phyloP scores from a whole-genome alignment of 202 grass and related monocot genomes.

The Panicum hallii region DNA sequence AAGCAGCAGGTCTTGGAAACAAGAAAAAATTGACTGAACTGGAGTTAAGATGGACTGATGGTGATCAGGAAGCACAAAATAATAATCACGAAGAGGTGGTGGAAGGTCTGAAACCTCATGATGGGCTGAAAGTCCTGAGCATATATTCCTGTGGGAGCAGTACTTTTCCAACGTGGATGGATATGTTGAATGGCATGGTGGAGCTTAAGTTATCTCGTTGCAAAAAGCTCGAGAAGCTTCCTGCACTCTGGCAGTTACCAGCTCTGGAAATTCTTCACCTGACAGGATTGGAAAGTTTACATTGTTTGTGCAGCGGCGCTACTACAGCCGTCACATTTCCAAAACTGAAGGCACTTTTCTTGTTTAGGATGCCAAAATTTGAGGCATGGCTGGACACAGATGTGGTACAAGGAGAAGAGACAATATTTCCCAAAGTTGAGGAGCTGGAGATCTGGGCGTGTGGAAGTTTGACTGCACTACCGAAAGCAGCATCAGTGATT shows the following conservation, averaged over 20 bases:
- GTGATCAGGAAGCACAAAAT: too few species aligned
- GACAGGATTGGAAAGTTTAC: neutral
- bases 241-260: neutral
- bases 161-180: too few species aligned
- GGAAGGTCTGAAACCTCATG: too few species aligned
- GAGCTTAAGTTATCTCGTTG: too few species aligned
- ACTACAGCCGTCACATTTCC: neutral
- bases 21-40: neutral
- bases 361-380: neutral
- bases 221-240: too few species aligned
- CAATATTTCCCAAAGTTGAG: neutral
- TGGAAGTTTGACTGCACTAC: neutral
- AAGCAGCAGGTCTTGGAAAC: neutral
- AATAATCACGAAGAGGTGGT: too few species aligned
- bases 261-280: neutral
- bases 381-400: conserved; percentile 8
- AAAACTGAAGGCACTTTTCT: neutral
- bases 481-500: neutral
- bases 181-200: too few species aligned
- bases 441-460: accelerated
- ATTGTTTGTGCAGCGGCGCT: neutral
- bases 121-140: too few species aligned
- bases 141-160: too few species aligned
- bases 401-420: neutral
- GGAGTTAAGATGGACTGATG: neutral